A percentile compares a stretch with the other conserved stretches of the same genome.
Evolutionary conservation across 1,284 basidiomycete species (phyloP).

Genomic region (Fomitopsis pinicola): DNA sequence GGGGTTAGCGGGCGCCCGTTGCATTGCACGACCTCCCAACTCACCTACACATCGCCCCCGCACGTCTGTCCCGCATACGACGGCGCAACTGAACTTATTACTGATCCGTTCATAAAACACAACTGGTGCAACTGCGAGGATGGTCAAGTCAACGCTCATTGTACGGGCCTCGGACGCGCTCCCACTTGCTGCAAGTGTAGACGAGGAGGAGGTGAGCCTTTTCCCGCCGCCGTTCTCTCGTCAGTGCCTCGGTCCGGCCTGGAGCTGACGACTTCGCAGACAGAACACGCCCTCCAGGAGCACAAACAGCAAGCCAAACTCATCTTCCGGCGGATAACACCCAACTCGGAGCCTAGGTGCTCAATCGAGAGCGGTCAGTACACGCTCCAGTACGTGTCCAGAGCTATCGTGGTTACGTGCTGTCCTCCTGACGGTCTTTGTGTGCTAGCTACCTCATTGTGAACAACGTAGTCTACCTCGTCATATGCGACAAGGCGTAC

Average conservation of each 20-base stretch:
- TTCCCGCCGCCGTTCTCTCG: not conserved
- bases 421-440: not conserved
- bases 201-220: conserved; percentile 82
- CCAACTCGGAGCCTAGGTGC: conserved; percentile 92
- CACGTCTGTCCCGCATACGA: not conserved
- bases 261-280: conserved; percentile 42
- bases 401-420: not conserved
- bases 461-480: conserved; percentile 92
- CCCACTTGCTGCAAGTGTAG: conserved; percentile 90
- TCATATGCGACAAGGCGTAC: conserved; percentile 95
- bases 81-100: not conserved
- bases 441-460: conserved; percentile 86
- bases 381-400: conserved; percentile 78
- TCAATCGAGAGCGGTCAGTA: conserved; percentile 96
- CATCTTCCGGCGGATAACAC: conserved; percentile 90
- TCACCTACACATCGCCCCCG: not conserved
- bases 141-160: conserved; percentile 91
- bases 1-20: not conserved
- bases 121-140: conserved; percentile 26
- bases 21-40: not conserved
- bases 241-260: not conserved
- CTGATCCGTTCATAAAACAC: not conserved
- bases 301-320: conserved; percentile 99
- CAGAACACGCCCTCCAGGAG: conserved; percentile 89
- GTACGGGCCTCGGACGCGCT: conserved; percentile 89